phyloP scores from a whole-genome alignment of 306 rosid genomes.

The Canavalia ensiformis region DNA sequence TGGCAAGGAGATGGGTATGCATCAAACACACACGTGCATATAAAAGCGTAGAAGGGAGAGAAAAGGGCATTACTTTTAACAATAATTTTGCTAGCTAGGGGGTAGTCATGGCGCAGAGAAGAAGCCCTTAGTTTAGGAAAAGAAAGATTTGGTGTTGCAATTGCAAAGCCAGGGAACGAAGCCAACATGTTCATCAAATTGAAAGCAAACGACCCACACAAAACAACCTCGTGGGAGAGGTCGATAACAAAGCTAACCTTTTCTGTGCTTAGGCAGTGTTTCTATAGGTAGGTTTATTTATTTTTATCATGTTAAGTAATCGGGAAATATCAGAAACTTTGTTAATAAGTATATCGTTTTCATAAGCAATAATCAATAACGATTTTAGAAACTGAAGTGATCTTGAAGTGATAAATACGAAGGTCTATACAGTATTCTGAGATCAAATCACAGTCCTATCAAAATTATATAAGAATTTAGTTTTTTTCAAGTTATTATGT shows the following conservation, averaged over 20 bases:
- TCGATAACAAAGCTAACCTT: neutral
- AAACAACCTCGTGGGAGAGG: neutral
- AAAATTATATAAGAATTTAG: no score
- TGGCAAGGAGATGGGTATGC: constrained; percentile 11
- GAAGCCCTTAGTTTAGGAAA: constrained; percentile 57
- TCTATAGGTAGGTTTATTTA: neutral
- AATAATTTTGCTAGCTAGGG: constrained; percentile 84
- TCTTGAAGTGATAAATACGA: no score
- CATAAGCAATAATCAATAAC: neutral
- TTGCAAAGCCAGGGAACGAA: constrained; percentile 48
- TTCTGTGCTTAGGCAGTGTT: neutral
- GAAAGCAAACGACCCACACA: neutral
- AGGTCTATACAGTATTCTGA: no score
- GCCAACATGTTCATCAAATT: constrained; percentile 20
- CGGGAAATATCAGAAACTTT: neutral
- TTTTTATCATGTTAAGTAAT: neutral
- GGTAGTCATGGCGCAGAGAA: constrained; percentile 64
- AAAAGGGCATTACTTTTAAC: constrained; percentile 61
- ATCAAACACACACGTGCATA: neutral
- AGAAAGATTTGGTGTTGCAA: constrained; percentile 32
- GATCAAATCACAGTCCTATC: no score
- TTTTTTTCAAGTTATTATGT: no score
- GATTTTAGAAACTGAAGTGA: neutral
- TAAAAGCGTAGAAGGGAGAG: neutral
- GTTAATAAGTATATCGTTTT: neutral